Percentiles rank a stretch among this genome's conserved stretches.
phyloP scores from a whole-genome alignment of 306 rosid species.

The Gastrolobium villosum region DNA sequence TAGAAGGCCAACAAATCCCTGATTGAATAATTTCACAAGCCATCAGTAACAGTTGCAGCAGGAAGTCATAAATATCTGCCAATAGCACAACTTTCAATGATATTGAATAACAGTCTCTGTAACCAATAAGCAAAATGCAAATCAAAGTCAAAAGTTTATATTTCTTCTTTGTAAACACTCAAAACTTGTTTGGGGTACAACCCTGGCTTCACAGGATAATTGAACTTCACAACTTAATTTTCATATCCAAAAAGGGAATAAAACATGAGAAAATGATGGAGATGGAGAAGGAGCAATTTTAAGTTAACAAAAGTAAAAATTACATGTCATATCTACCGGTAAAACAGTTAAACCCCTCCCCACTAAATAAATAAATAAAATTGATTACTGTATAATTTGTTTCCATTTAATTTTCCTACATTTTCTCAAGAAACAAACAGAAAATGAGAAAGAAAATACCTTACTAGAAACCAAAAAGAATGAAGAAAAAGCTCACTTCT shows the following conservation, averaged over 20 bases:
- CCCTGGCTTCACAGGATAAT: neutral
- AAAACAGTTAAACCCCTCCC: neutral
- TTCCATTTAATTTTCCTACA: neutral
- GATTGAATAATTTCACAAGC: neutral
- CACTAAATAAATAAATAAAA: neutral
- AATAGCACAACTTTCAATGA: neutral
- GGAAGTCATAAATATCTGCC: neutral
- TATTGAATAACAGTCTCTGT: neutral
- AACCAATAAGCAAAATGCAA: neutral
- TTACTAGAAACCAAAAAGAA: neutral
- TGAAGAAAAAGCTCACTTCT: conserved; percentile 30
- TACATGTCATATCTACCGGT: neutral
- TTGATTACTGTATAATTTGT: neutral
- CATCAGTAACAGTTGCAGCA: neutral
- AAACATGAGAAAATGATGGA: neutral
- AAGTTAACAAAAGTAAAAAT: neutral
- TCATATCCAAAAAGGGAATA: neutral
- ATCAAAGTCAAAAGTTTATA: neutral
- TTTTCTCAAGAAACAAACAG: conserved; percentile 37
- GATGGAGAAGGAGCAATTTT: neutral
- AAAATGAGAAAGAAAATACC: neutral
- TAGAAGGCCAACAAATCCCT: neutral
- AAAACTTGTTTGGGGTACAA: neutral
- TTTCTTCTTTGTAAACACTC: neutral
- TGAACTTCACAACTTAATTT: neutral